Base-by-base conservation (phyloP, 148 eudicot genomes). In the Rhododendron griersonianum region DNA sequence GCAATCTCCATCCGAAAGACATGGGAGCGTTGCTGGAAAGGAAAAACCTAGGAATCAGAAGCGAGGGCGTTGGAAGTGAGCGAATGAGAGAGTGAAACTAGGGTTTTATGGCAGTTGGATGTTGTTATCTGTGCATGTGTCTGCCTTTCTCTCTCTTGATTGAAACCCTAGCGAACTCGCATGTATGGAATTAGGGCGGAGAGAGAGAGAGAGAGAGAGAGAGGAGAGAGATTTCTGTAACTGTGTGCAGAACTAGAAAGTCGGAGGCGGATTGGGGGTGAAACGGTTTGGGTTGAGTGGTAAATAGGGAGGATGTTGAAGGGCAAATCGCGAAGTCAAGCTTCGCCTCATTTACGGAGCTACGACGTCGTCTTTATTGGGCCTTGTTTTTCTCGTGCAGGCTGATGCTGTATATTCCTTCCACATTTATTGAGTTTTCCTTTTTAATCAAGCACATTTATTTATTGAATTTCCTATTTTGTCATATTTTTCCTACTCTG, bases 1-100 rank as follows among this genome's bases (percentile, higher is more conserved):
- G 80, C 28, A 90, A 90, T 55, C 86, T 94, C 93, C 95, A 93
- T 94, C 86, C 80, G 88, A 53, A 86, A 73, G 94, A 90, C 95
- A 94, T 94, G 88, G 93, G 92, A 91, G 59, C 90, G 78, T 81
- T 87, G 75, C 18, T 19, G 65, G 78, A 41, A 77, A 23, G 47
- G 57, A 55, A 71, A 88, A 91, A 88, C 93, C 90, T 88, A 88
- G 84, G 80, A 37, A 41, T 25, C 67, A 37, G 55, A 23, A 11
- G 10, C 19, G 74, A 35, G 79, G n/a, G 28, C 47, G 74, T 19
- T 11, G 21, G 11, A 67, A 25, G 71, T 35, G 21, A 1, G 33
- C 19, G 19, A 28, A 55, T 4, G 18, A 13, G 3, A 25, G 33
- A 28, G 19, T 23, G 39, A 75, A 45, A 35, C 35, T 53, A 84